These are phyloP conservation scores for Pythium insidiosum DNA, from an alignment of 352 stramenopile genomes.

Conservation along the genomic window DNA sequence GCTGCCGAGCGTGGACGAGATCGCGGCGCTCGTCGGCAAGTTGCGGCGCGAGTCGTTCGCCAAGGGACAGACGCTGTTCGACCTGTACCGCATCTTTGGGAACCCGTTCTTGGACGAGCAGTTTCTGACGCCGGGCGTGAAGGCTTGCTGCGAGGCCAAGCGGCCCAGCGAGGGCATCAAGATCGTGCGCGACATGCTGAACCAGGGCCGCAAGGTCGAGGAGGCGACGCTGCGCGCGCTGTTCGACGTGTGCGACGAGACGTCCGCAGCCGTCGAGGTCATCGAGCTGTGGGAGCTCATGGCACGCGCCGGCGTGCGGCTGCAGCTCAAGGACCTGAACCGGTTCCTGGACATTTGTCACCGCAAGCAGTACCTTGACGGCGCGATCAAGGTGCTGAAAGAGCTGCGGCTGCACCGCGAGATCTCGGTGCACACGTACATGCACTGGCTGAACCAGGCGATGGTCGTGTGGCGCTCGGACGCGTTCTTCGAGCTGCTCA, in stretches of 20 bases:
- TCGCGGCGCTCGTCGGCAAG: conserved; percentile 45
- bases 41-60: conserved; percentile 65
- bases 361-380: conserved; percentile 65
- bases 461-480: conserved; percentile 77
- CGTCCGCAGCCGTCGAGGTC: conserved; percentile 44
- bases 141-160: conserved; percentile 71
- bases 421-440: conserved; percentile 72
- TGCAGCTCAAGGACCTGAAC: conserved; percentile 54
- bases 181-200: conserved; percentile 79
- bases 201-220: conserved; percentile 79
- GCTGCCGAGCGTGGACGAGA: conserved; percentile 53
- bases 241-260: conserved; percentile 66
- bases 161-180: conserved; percentile 62
- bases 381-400: conserved; percentile 70
- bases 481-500: conserved; percentile 79
- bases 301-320: conserved; percentile 44
- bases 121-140: conserved; percentile 70
- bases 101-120: conserved; percentile 80
- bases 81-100: conserved; percentile 82
- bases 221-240: conserved; percentile 58
- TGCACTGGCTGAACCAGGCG: conserved; percentile 75
- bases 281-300: conserved; percentile 71
- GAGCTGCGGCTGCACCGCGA: conserved; percentile 52
- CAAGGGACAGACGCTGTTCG: conserved; percentile 70
- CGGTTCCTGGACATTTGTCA: conserved; percentile 74